Base-by-base conservation (phyloP, 177 flowering plant species). In the Telopea speciosissima region DNA sequence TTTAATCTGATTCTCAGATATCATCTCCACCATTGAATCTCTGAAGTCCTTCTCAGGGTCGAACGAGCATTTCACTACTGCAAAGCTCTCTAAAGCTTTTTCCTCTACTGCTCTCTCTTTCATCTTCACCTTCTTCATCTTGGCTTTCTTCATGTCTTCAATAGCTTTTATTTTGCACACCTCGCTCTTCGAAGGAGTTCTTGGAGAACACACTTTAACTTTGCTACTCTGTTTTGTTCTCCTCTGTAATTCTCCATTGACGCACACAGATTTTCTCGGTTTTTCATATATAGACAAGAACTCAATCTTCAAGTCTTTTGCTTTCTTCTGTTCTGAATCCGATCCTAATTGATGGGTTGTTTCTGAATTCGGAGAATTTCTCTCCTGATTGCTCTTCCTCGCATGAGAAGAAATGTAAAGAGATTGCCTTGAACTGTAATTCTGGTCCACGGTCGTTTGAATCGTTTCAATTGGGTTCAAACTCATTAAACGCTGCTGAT, bases 21-120 rank as follows among this genome's bases (percentile, higher is more conserved):
- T 91, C 98, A 93, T 93, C 82, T 93, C 98, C 52, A 87, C 70
- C 98, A 93, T 93, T 25, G 98, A 93, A 31, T 89, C 90, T 72
- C 84, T 79, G 78, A 93, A 93, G 70, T 93, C 98, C 76, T 82
- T 74, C 64, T 82, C 81, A 1, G 94, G 94, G 62, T 90, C 80
- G 1, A 71, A 71, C n/a, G 97, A 91, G 44, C 79, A 72, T 75
- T 91, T 93, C 67, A 82, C 89, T 67, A 88, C 82, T 0, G 97
- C 96, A 72, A 81, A 89, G 75, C 89, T 89, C 63, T 85, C 90
- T 31, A 85, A 72, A 17, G 33, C 75, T 66, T 69, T 63, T 65
- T 25, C 78, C 54, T 76, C 73, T 7, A 16, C 70, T 31, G 45
- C 63, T 62, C 16, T 73, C 63, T 72, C 82, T 58, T 16, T 58